Evolutionary conservation across 2,329 filamentous ascomycete species (phyloP), one percentile per base, ranked within the genome.

Genomic region (Rugonectria rugulosa): DNA sequence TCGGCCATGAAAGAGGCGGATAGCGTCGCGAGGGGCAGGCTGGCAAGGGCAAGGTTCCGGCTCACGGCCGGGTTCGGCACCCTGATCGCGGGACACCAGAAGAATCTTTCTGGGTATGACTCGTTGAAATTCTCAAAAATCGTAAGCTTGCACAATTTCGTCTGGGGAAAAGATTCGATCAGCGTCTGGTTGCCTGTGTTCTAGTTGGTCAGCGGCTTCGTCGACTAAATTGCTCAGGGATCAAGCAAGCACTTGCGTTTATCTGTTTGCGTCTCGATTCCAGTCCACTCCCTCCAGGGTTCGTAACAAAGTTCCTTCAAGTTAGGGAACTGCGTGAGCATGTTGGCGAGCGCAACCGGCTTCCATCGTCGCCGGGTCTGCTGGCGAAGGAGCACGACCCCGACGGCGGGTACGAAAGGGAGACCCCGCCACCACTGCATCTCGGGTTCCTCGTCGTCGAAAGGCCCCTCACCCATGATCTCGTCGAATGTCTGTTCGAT

Each of bases 251-350:
- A 73, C 67, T 70, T 59, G 63, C 70, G 19, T 64, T 57, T 14
- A 62, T 74, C 72, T 8, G 69, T 70, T 3, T 48, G 48, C 21
- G 0, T 6, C 48, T 70, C 43, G 8, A 64, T 52, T 8, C 0
- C 31, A 49, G 3, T 11, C 63, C 61, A 72, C 59, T 74, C 70
- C 57, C 69, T 72, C 72, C 74, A 76, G 46, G 72, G 74, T 59
- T 76, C 72, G 60, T 73, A 75, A 47, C 68, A 67, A 59, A 77
- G 59, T 57, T 77, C 70, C 59, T 70, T 65, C 45, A 77, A 53
- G 50, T 66, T 68, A 41, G 72, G 70, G 56, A 74, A 67, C 53
- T 68, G 67, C 29, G 67, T 57, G 61, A 75, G 62, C 62, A 75
- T 73, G 38, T 71, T 57, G 49, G 61, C 60, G 34, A 75, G 64